Base-by-base conservation (phyloP, 257 asterid genomes). In the Solanum piurae region DNA sequence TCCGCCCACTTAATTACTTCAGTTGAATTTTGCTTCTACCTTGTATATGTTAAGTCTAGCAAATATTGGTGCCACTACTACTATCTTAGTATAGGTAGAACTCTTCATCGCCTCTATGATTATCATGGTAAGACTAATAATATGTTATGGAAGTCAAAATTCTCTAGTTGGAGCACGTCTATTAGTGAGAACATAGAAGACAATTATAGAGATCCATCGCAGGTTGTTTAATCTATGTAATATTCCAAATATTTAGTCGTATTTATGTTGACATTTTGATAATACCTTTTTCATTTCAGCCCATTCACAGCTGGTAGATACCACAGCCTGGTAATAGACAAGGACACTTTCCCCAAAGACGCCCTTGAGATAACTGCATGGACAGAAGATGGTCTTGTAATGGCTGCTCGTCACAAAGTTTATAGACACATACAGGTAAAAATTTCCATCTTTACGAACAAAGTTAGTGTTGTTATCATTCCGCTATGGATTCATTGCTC, bases 261-360 rank as follows among this genome's bases (percentile, higher is more conserved):
- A 46, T 29, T 80, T 46, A 27, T 46, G 85, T 21, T 64, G 87
- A 85, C 64, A 62, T 85, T 20, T 85, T 20, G 20, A 1, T 74
- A 69, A 31, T 21, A 23, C 72, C 20, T 83, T 23, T 85, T 37
- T 44, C 85, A 84, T 86, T 87, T 31, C 93, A 97, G 99, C 93
- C 98, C 99, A 34, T 95, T 97, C 87, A 97, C 94, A 52, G 99
- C 98, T 38, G 98, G 96, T 90, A 92, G 99, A 89, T 97, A 95
- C 91, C 99, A 97, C 86, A 97, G 99, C 89, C 99, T 97, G 80
- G 99, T 97, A 79, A 97, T 95, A 88, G 98, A 95, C 82, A 93
- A 91, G 93, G 98, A 93, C 75, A 95, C 92, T 25, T 97, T 95
- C 90, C 99, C 99, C 3, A 89, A 89, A 68, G 96, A 95, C 74